These are phyloP conservation scores for Blepharisma stoltei DNA, from an alignment of 73 alveolate species.

Conservation along the genomic window DNA sequence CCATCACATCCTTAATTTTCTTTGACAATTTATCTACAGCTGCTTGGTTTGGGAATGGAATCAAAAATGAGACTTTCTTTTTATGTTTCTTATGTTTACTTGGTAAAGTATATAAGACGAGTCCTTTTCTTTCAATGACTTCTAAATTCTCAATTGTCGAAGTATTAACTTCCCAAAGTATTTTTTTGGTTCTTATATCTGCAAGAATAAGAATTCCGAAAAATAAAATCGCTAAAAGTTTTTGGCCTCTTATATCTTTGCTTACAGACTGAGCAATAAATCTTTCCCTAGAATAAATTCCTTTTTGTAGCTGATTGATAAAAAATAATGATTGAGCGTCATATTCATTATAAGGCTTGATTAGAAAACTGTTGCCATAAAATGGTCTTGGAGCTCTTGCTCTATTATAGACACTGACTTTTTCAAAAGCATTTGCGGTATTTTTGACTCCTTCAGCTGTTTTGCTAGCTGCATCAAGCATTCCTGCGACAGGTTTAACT, in stretches of 20 bases:
- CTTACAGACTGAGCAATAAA: constrained; percentile 23
- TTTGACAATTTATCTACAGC: background rate
- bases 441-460: constrained; percentile 98
- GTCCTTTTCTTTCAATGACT: constrained; percentile 7
- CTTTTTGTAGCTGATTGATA: constrained; percentile 16
- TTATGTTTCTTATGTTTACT: constrained; percentile 4
- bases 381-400: constrained; percentile 91
- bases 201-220: background rate
- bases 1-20: background rate
- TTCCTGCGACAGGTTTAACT: constrained; percentile 81
- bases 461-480: constrained; percentile 89
- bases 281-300: background rate
- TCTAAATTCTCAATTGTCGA: background rate
- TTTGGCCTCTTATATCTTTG: constrained; percentile 22
- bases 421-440: constrained; percentile 77
- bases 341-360: constrained; percentile 52
- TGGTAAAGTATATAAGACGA: background rate
- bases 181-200: constrained; percentile 6
- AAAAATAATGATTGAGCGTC: constrained; percentile 38
- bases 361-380: constrained; percentile 69
- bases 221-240: background rate
- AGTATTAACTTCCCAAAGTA: constrained; percentile 13
- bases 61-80: constrained; percentile 10
- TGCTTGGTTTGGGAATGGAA: constrained; percentile 7
- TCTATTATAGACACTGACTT: constrained; percentile 76